Conservation (phyloP, 371 early-diverging fungal species). For the Lichtheimia ramosa region DNA sequence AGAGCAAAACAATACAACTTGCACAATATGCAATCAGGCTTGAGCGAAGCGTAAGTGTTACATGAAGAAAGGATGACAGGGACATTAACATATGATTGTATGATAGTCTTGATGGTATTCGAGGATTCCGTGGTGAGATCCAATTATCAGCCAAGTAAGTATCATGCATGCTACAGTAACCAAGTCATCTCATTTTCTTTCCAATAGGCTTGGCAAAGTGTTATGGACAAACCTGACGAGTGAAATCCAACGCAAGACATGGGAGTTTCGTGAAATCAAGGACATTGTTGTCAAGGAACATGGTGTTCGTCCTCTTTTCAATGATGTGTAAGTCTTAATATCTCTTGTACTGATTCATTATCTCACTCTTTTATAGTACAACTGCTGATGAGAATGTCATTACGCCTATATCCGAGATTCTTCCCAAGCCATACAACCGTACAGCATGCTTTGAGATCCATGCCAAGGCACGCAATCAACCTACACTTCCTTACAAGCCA, state of each 20-base stretch:
- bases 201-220: constrained; percentile 44
- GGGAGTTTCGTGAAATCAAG: constrained; percentile 42
- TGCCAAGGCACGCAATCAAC: constrained; percentile 38
- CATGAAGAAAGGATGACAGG: background rate
- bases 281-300: constrained; percentile 37
- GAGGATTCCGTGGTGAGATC: constrained; percentile 42
- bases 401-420: constrained; percentile 19
- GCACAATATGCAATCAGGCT: constrained; percentile 23
- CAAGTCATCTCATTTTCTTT: too few relatives aligned
- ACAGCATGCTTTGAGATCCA: constrained; percentile 42
- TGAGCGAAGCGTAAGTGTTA: constrained; percentile 28
- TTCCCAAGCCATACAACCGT: constrained; percentile 21
- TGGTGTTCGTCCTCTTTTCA: constrained; percentile 35
- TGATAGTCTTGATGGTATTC: constrained; percentile 28
- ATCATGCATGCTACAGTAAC: background rate
- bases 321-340: constrained; percentile 32
- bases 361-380: constrained; percentile 18
- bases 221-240: constrained; percentile 30
- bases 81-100: background rate
- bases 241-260: constrained; percentile 23
- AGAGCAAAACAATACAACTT: constrained; percentile 40
- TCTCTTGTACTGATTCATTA: background rate
- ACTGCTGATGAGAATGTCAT: constrained; percentile 30
- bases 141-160: constrained; percentile 41
- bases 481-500: constrained; percentile 18